Percentiles rank a stretch among this genome's conserved stretches.
Evolutionary conservation across 805 yeast genomes (phyloP).

Genomic region (Suhomyces prunicola): DNA sequence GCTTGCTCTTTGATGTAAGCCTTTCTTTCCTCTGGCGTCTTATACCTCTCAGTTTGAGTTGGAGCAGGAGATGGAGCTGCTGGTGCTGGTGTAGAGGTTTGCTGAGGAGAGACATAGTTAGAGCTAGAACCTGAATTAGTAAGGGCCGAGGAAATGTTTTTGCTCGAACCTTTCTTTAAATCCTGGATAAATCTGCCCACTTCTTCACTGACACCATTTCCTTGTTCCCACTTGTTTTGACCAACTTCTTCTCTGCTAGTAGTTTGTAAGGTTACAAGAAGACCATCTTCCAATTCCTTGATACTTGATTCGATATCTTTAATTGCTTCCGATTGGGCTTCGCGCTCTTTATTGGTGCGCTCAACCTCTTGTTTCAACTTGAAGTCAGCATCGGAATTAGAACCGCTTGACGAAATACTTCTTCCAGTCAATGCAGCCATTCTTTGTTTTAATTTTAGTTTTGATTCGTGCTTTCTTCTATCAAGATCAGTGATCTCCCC

Average conservation of each 20-base stretch:
- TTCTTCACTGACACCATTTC: constrained; percentile 64
- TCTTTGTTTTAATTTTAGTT: constrained; percentile 74
- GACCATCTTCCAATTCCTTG: constrained; percentile 54
- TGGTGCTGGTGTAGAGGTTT: constrained; percentile 13
- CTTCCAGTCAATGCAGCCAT: constrained; percentile 94
- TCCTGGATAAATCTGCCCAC: constrained; percentile 62
- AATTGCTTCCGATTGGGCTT: constrained; percentile 56
- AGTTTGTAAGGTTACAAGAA: constrained; percentile 41
- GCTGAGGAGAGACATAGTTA: background rate
- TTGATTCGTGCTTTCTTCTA: constrained; percentile 72
- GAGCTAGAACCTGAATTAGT: constrained; percentile 7
- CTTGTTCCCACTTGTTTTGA: constrained; percentile 74
- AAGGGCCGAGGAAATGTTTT: background rate
- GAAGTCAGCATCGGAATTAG: constrained; percentile 53
- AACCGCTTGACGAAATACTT: constrained; percentile 37
- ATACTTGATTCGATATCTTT: constrained; percentile 72
- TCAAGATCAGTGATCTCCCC: constrained; percentile 86
- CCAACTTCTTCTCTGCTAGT: constrained; percentile 46
- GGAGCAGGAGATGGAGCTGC: constrained; percentile 2
- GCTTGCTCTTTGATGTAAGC: constrained; percentile 79
- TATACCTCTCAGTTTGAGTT: constrained; percentile 19
- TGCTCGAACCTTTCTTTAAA: constrained; percentile 30
- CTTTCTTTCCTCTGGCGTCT: constrained; percentile 64
- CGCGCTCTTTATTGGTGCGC: constrained; percentile 51
- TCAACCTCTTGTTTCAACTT: constrained; percentile 51